Percentiles rank a stretch among this genome's conserved stretches.
Conservation (phyloP, 2,329 filamentous ascomycete genomes). For the Teratosphaeria pseudoeucalypti region DNA sequence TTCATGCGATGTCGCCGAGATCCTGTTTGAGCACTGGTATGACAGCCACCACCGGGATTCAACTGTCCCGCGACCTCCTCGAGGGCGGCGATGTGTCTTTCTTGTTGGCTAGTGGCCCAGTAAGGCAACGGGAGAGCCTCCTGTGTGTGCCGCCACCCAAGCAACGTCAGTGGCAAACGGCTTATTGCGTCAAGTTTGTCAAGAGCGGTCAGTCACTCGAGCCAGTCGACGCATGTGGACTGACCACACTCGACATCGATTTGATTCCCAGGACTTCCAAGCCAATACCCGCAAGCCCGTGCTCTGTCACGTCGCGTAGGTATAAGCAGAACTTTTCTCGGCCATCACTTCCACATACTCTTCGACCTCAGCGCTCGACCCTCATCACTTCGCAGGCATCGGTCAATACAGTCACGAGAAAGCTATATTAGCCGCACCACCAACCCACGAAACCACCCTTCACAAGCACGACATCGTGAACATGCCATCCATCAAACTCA, state of each 20-base stretch:
- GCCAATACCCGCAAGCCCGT: background rate
- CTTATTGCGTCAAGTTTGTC: background rate
- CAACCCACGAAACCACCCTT: background rate
- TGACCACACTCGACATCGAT: background rate
- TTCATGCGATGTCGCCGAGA: background rate
- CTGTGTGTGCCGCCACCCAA: background rate
- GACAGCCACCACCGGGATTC: background rate
- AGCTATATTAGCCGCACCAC: background rate
- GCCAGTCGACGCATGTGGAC: background rate
- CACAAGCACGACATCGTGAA: background rate
- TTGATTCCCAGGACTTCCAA: background rate
- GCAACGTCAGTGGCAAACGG: background rate
- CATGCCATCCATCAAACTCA: background rate
- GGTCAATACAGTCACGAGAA: too few species aligned
- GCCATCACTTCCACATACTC: background rate
- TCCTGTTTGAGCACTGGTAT: background rate
- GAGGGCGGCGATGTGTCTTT: background rate
- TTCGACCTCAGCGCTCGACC: background rate
- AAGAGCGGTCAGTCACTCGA: background rate
- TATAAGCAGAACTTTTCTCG: background rate
- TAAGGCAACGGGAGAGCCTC: background rate
- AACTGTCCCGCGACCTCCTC: background rate
- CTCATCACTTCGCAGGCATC: background rate
- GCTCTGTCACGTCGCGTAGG: background rate
- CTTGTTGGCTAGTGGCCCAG: background rate